Evolutionary conservation across 768 basidiomycete species (phyloP).

Genomic region (Lactarius pseudohatsudake): DNA sequence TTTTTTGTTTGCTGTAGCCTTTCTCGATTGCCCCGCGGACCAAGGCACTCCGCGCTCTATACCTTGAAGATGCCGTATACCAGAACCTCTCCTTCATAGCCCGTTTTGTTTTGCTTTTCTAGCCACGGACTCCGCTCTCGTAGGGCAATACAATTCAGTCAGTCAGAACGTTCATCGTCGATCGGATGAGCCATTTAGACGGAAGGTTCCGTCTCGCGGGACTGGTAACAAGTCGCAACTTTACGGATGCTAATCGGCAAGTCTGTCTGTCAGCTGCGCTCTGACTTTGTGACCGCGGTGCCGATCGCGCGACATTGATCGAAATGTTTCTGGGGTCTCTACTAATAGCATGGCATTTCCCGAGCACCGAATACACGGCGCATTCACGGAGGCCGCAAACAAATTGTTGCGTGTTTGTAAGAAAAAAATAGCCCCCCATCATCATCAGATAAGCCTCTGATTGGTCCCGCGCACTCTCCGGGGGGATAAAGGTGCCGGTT

Average conservation of each 20-base stretch:
- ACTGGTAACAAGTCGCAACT: slow-evolving; percentile 21
- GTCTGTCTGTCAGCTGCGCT: slow-evolving; percentile 19
- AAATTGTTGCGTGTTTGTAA: slow-evolving; percentile 11
- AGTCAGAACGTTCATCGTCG: slow-evolving; percentile 15
- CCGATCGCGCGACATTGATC: slow-evolving; percentile 28
- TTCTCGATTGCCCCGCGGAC: slow-evolving; percentile 24
- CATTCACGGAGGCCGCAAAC: slow-evolving; percentile 22
- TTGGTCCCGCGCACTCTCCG: slow-evolving; percentile 25
- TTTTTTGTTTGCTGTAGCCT: slow-evolving; percentile 27
- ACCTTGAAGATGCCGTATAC: slow-evolving; percentile 30
- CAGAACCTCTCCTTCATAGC: slow-evolving; percentile 19
- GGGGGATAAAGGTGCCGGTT: slow-evolving; percentile 21
- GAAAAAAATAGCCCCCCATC: slow-evolving; percentile 16
- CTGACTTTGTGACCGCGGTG: slow-evolving; percentile 26
- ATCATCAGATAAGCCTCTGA: slow-evolving; percentile 29
- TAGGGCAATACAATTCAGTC: slow-evolving; percentile 24
- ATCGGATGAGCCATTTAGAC: slow-evolving; percentile 24
- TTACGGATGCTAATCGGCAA: slow-evolving; percentile 28
- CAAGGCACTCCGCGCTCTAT: slow-evolving; percentile 25
- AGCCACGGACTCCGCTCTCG: slow-evolving; percentile 19
- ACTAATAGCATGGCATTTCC: slow-evolving; percentile 13
- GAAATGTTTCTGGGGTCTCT: slow-evolving; percentile 25
- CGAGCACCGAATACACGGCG: slow-evolving; percentile 14
- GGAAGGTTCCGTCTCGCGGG: slow-evolving; percentile 28
- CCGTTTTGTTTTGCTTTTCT: slow-evolving; percentile 15